Evolutionary conservation across 139 green algal species (phyloP), one percentile per base, ranked within the genome.

Genomic region (Chlorella vulgaris): DNA sequence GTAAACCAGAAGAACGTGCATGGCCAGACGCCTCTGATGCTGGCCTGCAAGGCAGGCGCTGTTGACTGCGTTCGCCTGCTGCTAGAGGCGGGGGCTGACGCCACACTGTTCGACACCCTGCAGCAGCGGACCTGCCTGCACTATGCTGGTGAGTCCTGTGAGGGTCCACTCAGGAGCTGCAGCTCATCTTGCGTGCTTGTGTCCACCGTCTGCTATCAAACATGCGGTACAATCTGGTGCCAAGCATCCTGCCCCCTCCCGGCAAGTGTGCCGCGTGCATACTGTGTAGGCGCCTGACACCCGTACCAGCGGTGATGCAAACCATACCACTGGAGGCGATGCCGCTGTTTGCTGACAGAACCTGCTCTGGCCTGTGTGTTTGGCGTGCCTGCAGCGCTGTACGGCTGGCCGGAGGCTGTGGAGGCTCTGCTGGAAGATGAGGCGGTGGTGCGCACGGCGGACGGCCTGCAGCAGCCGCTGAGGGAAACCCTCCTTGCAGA

Each of bases 11-110:
- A 80, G 38, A 85, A 85, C 62, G 42, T 79, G 55, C 61, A 82
- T 38, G 81, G 81, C 38, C 81, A 85, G 65, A 85, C 81, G 28
- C 62, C 81, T 21, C 81, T 85, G n/a, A 85, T 85, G 81, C 73
- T 85, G 63, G 81, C 81, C 38, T 82, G 73, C 73, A 81, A 76
- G 47, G 35, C 77, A 7, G 65, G 77, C 47, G 63, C 65, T 33
- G 60, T 69, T 1, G 69, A 65, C 33, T 53, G 40, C 33, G 69
- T 84, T n/a, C 47, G 33, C 24, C 38, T 63, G 33, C 69, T 84
- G 69, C 80, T 84, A 43, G 31, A 66, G 18, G 69, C 63, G 0
- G 80, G 80, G 1, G 80, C 58, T 0, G 73, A 84, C n/a, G 53
- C 80, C 38, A 80, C 73, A 8, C 33, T 84, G 33, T 81, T 80